These are phyloP conservation scores for Nannochloropsis gaditana DNA, from an alignment of 108 stramenopile species.

Conservation along the genomic window DNA sequence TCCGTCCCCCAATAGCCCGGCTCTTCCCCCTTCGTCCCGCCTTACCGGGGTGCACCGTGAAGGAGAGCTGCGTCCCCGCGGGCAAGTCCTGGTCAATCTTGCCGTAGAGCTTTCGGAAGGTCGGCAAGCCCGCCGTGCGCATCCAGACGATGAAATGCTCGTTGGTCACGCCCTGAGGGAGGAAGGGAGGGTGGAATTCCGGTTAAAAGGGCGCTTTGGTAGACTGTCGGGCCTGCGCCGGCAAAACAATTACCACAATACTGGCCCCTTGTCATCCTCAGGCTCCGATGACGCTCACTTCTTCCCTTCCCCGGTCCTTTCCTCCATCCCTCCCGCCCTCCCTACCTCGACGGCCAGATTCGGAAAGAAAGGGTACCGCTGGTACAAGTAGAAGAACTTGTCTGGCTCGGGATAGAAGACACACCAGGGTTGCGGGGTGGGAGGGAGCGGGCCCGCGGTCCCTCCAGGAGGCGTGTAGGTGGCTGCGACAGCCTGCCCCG, in stretches of 20 bases:
- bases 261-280: background rate
- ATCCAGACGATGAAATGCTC: slow-evolving; percentile 99
- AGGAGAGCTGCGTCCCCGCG: background rate
- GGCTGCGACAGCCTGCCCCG: background rate
- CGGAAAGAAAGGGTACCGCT: background rate
- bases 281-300: background rate
- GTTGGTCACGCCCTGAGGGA: slow-evolving; percentile 76
- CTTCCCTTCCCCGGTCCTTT: background rate
- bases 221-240: background rate
- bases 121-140: slow-evolving; percentile 79
- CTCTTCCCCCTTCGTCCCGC: background rate
- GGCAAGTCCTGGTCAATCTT: slow-evolving; percentile 24
- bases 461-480: background rate
- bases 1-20: background rate
- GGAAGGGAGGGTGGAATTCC: background rate
- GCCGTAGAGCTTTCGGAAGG: slow-evolving; percentile 95
- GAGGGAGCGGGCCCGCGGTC: background rate
- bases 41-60: background rate
- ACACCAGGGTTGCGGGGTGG: background rate
- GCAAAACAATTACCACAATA: background rate
- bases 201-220: background rate
- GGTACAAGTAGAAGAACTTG: background rate
- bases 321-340: background rate
- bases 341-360: background rate
- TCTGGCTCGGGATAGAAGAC: slow-evolving; percentile 4